Evolutionary conservation across 345 rosid species (phyloP).

Genomic region (Dipteronia dyeriana): DNA sequence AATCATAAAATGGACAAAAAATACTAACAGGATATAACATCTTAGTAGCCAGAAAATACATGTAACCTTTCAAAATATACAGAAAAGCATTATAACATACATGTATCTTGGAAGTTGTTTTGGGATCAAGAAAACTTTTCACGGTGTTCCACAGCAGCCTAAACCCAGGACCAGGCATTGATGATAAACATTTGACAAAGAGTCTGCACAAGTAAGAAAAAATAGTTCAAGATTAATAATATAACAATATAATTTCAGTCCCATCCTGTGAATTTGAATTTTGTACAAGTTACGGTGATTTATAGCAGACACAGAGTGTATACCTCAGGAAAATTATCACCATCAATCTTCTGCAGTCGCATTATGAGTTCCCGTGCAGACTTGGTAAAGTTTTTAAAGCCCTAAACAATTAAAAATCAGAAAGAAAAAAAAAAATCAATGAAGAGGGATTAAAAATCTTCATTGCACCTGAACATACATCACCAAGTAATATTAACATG

Average conservation of each 20-base stretch:
- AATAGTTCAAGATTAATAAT: conserved; percentile 18
- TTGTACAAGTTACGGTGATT: neutral
- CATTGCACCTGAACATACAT: conserved; percentile 4
- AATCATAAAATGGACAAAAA: conserved; percentile 9
- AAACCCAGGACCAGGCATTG: conserved; percentile 96
- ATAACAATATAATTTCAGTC: neutral
- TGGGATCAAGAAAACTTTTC: conserved; percentile 92
- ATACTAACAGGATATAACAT: conserved; percentile 3
- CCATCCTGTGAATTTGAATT: neutral
- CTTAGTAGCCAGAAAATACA: neutral
- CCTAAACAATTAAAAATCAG: conserved; percentile 43
- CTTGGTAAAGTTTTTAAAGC: conserved; percentile 85
- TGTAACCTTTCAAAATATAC: neutral
- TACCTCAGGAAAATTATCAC: conserved; percentile 99
- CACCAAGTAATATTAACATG: neutral
- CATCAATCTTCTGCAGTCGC: conserved; percentile 94
- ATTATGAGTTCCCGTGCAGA: conserved; percentile 90
- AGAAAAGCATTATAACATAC: conserved; percentile 39
- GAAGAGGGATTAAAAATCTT: neutral
- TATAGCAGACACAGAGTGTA: conserved; percentile 15
- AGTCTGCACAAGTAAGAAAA: conserved; percentile 61
- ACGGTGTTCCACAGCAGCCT: conserved; percentile 88
- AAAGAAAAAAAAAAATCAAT: neutral
- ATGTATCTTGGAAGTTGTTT: conserved; percentile 93
- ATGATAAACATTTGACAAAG: conserved; percentile 97